A percentile compares a stretch with the other conserved stretches of the same genome.
Conservation (phyloP, 2,329 filamentous ascomycete genomes). For the Dothistroma septosporum region DNA sequence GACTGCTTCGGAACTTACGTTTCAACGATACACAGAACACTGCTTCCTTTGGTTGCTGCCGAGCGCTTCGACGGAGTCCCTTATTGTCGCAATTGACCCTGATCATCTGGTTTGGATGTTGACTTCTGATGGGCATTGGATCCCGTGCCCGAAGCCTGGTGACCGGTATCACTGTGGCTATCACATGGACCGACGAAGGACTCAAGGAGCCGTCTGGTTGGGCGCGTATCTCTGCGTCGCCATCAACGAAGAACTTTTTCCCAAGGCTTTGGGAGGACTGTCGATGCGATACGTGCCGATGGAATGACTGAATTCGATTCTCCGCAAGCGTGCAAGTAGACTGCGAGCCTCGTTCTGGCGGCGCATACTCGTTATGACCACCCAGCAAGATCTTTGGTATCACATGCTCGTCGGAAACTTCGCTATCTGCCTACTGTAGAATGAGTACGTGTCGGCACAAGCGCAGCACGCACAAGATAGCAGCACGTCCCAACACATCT, state of each 20-base stretch:
- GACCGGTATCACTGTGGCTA: slow-evolving; percentile 7
- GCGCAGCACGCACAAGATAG: not conserved
- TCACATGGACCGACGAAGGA: slow-evolving; percentile 6
- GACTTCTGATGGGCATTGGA: not conserved
- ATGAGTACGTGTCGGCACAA: not conserved
- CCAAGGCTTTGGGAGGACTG: not conserved
- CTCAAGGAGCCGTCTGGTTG: not conserved
- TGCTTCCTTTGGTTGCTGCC: not conserved
- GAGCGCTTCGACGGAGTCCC: not conserved
- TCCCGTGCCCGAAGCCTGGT: slow-evolving; percentile 1
- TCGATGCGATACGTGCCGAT: slow-evolving; percentile 8
- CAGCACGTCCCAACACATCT: not conserved
- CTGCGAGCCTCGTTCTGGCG: slow-evolving; percentile 1
- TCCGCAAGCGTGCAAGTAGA: slow-evolving; percentile 5
- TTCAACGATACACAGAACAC: not conserved
- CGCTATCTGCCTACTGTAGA: not conserved
- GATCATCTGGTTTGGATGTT: not conserved
- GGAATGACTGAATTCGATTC: slow-evolving; percentile 2
- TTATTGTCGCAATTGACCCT: not conserved
- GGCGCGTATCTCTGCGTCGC: not conserved
- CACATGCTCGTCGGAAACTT: slow-evolving; percentile 3
- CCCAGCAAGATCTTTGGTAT: slow-evolving; percentile 8
- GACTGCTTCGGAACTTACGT: slow-evolving; percentile 6
- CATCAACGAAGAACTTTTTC: slow-evolving; percentile 3
- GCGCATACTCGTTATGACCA: not conserved